phyloP scores from a whole-genome alignment of 1,139 yeast species.

The Yamadazyma jaroonii region DNA sequence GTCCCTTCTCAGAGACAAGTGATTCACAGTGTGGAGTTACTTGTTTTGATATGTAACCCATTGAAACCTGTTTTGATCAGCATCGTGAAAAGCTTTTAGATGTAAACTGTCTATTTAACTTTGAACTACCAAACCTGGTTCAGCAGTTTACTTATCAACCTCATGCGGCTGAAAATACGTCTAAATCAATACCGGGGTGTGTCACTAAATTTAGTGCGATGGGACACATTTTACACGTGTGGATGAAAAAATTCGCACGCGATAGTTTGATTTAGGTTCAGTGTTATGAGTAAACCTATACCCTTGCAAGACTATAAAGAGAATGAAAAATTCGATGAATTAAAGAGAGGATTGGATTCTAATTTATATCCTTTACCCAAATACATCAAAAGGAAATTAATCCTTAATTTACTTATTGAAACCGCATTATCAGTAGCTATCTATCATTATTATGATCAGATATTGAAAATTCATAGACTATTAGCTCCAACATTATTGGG shows the following conservation, averaged over 20 bases:
- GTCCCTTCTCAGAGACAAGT: too few species aligned
- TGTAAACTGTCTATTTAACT: too few species aligned
- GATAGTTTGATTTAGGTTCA: slow-evolving; percentile 3
- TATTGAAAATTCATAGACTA: slow-evolving; percentile 21
- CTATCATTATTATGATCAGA: slow-evolving; percentile 26
- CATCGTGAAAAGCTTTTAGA: too few species aligned
- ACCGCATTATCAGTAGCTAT: slow-evolving; percentile 19
- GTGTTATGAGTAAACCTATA: slow-evolving; percentile 10
- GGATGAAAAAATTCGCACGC: slow-evolving; percentile 4
- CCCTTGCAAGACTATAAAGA: slow-evolving; percentile 10
- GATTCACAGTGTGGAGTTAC: too few species aligned
- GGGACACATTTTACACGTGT: background rate
- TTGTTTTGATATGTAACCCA: too few species aligned
- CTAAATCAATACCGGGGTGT: background rate
- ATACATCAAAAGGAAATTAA: slow-evolving; percentile 14
- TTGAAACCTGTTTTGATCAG: too few species aligned
- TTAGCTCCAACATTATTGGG: slow-evolving; percentile 47
- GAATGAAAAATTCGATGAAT: slow-evolving; percentile 11
- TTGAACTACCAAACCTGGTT: too few species aligned
- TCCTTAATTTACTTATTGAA: slow-evolving; percentile 23
- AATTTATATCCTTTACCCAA: slow-evolving; percentile 22
- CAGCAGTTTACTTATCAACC: too few species aligned
- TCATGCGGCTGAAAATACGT: too few species aligned
- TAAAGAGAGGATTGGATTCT: slow-evolving; percentile 14
- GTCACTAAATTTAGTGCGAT: background rate